Evolutionary conservation across 2,329 filamentous ascomycete genomes (phyloP), one percentile per base, ranked within the genome.

Genomic region (Xylaria digitata): DNA sequence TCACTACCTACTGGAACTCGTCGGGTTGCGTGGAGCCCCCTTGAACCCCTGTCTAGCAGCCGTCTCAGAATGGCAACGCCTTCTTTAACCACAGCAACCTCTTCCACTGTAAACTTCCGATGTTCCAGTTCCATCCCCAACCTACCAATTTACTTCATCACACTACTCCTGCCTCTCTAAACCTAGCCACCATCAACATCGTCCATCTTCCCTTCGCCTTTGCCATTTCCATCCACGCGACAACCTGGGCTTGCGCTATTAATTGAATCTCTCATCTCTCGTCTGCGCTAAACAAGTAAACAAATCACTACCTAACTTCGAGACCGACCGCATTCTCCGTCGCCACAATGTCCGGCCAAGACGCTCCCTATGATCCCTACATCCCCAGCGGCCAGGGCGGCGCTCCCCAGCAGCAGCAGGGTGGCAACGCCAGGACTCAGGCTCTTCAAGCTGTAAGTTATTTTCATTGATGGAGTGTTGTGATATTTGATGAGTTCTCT

Each of bases 391-490:
- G 89, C 81, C 85, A 86, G 80, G 80, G 82, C 42, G 66, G 63
- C 69, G 79, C 80, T 66, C 74, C 77, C 73, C 79, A 80, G 73
- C 80, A 80, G 73, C 80, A 80, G 73, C 80, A 82, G 79, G 81
- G 76, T 72, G 85, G 80, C 72, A 87, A 81, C 78, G 80, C 80
- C 68, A 81, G 87, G 79, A 84, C 86, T 61, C 82, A 85, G 72
- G 91, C 91, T 71, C 87, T 97, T 73, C 93, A 97, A 87, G 91
- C 90, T 82, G 93, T 97, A 91, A 85, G 92, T 89, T 65, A 66
- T 63, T 71, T 64, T 68, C 61, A 69, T 65, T 71, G 66, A 67
- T 61, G 21, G 34, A 26, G 34, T n/a, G 54, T 63, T 48, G 40
- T 49, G 23, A 62, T 37, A 45, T 59, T 67, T 67, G 45, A 69